These are phyloP conservation scores for Kingdonia uniflora DNA, from an alignment of 164 flowering plant genomes.

Conservation along the genomic window DNA sequence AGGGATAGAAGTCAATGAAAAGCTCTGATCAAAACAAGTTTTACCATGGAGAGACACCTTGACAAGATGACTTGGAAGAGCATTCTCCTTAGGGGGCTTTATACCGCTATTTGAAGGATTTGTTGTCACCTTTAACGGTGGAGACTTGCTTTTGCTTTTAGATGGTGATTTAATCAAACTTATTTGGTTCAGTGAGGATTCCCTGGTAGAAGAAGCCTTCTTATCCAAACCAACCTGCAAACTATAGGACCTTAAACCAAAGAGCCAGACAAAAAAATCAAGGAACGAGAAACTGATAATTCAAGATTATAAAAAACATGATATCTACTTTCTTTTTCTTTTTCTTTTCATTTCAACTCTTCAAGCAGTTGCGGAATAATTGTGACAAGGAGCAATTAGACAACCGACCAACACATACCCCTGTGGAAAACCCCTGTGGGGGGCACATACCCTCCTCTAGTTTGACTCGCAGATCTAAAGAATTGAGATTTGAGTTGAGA, in stretches of 20 bases:
- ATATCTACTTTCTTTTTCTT: no score
- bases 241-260: no score
- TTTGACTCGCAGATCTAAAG: no score
- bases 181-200: constrained; percentile 13
- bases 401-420: no score
- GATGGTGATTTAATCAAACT: constrained; percentile 15
- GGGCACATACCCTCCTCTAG: no score
- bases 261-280: background rate
- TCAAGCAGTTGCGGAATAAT: no score
- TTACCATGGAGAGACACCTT: constrained; percentile 25
- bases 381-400: no score
- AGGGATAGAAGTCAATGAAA: constrained; percentile 34
- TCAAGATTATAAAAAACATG: no score
- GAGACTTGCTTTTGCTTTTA: constrained; percentile 19
- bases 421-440: no score
- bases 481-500: no score
- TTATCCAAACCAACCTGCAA: constrained; percentile 21
- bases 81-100: constrained; percentile 17
- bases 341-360: no score
- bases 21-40: constrained; percentile 16
- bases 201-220: constrained; percentile 16
- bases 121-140: constrained; percentile 10
- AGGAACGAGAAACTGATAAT: background rate
- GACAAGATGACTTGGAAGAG: constrained; percentile 16
- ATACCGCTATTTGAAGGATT: constrained; percentile 15